Evolutionary conservation across 2,329 filamentous ascomycete genomes (phyloP), one percentile per base, ranked within the genome.

Genomic region (Exophiala alcalophila): DNA sequence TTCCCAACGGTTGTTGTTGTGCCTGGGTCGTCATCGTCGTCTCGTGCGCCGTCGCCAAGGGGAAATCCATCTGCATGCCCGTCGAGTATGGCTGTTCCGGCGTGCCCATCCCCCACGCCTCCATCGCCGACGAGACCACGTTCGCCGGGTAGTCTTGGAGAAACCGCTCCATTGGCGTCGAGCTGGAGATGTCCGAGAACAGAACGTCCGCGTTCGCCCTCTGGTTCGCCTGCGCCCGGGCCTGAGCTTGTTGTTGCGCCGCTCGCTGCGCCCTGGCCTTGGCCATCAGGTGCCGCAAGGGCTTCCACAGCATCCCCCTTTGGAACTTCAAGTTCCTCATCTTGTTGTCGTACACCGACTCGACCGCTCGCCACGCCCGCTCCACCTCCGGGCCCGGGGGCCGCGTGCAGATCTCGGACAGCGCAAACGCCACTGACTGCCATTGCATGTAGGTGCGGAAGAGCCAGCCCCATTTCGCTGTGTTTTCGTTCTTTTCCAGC

Each of bases 401-500:
- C 16, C 76, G 71, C 10, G 74, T 67, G 52, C 77, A 80, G 0
- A 82, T 65, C 52, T 82, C 77, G 1, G 75, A 74, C 5, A 82
- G 65, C 3, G 81, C 68, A 55, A 80, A 81, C 1, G 78, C 78
- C 25, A 82, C 68, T 2, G 77, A 75, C 56, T 81, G 78, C 79
- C 79, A 83, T 56, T 83, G 80, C 53, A 80, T 74, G 44, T 82
- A 80, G 1, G 77, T 81, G 15, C 70, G 67, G 65, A 81, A 81
- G 0, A 82, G 66, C 80, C 80, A 84, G 26, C 74, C 71, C 80
- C 80, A 84, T 56, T 78, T 77, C 55, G 72, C 68, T 0, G 77
- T 82, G 9, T 73, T 68, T 24, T 72, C 68, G 53, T 87, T 81
- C 0, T 73, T 77, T 54, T 84, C 78, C 10, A 89, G 66, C 1